Evolutionary conservation across 306 rosid genomes (phyloP), one percentile per base, ranked within the genome.

Genomic region (Biancaea sappan): DNA sequence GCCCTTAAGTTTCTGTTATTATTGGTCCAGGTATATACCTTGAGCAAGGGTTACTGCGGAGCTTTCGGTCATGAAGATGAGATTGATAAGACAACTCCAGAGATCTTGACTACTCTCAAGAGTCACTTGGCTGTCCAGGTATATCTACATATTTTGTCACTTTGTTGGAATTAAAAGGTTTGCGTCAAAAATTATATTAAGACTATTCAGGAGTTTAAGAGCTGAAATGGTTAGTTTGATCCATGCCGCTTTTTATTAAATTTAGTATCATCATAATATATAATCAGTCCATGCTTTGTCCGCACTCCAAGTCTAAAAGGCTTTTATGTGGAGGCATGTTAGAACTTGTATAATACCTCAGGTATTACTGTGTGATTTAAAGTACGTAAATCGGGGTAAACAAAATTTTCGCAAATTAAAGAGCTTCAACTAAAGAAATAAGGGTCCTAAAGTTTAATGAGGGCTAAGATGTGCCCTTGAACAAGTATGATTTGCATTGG

Each of bases 31-130:
- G 94, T 91, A 31, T 88, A 93, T 78, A 91, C 96, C 31, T 91
- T 96, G 98, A 97, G 97, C 24, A 91, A 86, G 81, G 97, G 98
- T 72, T 88, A 91, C 79, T 93, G 97, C 71, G 97, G 98, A 75
- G 97, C 98, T 38, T 84, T 93, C 76, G 98, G 98, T 64, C 94
- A 91, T 84, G 97, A 94, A 26, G 92, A 91, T 81, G 98, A 93
- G 81, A 87, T 86, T 73, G 97, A 91, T 82, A 93, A 93, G 81
- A 91, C 97, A 14, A 84, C 87, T 80, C 98, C 98, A 25, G 89
- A 79, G 80, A 80, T 86, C 28, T 41, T 93, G 78, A 66, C 72
- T 59, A 73, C 81, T 71, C 89, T 93, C 59, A 83, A 89, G 81
- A 81, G 69, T 87, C 78, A 86, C 68, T 79, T 88, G 32, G 91